phyloP scores from a whole-genome alignment of 805 yeast genomes.

The Komagataella kurtzmanii region DNA sequence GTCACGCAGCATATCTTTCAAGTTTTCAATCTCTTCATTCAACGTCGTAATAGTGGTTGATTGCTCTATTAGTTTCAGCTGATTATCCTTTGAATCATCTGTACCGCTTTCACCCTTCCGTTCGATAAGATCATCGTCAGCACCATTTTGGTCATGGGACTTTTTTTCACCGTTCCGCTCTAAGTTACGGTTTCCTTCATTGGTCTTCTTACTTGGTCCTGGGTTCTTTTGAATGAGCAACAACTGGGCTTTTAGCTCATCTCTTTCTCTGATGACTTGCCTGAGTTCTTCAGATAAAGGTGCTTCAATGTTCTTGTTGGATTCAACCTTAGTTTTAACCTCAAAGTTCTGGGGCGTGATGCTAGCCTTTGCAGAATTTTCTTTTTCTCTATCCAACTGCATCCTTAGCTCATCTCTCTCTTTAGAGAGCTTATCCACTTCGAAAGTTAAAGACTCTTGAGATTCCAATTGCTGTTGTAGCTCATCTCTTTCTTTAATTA shows the following conservation, averaged over 20 bases:
- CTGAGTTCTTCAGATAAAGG: not conserved
- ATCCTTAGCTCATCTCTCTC: slow-evolving; percentile 9
- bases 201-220: not conserved
- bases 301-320: not conserved
- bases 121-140: not conserved
- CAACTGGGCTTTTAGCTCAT: not conserved
- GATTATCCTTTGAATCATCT: not conserved
- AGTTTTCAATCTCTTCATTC: slow-evolving; percentile 49
- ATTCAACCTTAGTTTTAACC: slow-evolving; percentile 3
- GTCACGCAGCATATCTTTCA: slow-evolving; percentile 63
- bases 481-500: slow-evolving; percentile 6
- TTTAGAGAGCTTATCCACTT: slow-evolving; percentile 10
- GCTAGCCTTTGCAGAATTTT: not conserved
- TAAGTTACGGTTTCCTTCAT: not conserved
- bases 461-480: not conserved
- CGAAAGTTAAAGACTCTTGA: slow-evolving; percentile 1
- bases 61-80: not conserved
- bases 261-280: not conserved
- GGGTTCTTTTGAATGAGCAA: not conserved
- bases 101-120: not conserved
- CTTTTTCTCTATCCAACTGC: not conserved
- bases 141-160: not conserved
- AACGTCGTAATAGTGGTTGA: not conserved
- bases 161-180: not conserved
- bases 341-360: not conserved